Evolutionary conservation across 192 early-diverging fungal genomes (phyloP).

Genomic region (Rhizophagus prolifer): DNA sequence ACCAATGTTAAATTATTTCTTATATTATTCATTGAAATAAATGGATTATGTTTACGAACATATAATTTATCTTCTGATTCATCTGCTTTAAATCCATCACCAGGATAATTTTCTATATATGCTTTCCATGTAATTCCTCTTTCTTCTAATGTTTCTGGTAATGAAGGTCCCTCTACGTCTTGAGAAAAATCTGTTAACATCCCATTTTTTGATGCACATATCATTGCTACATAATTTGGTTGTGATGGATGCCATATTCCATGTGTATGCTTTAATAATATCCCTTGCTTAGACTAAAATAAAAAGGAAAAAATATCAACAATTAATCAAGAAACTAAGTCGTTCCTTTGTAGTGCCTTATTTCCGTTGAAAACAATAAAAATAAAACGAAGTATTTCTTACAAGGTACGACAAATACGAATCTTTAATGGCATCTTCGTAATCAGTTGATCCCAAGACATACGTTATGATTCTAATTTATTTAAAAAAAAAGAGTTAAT

Average conservation of each 20-base stretch:
- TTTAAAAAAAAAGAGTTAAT: not conserved
- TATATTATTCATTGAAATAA: conserved; percentile 60
- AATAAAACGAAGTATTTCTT: not conserved
- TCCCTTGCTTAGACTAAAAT: conserved; percentile 36
- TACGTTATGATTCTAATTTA: conserved; percentile 4
- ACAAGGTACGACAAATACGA: conserved; percentile 9
- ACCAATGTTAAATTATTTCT: conserved; percentile 54
- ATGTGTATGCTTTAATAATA: conserved; percentile 57
- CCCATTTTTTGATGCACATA: conserved; percentile 29
- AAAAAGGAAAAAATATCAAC: not conserved
- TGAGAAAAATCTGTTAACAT: conserved; percentile 19
- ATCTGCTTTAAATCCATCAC: conserved; percentile 28
- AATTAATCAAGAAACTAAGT: too few relatives aligned
- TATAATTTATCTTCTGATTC: conserved; percentile 39
- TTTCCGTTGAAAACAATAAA: not conserved
- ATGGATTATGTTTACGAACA: conserved; percentile 75
- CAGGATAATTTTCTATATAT: conserved; percentile 65
- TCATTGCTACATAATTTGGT: conserved; percentile 72
- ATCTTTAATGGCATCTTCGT: conserved; percentile 5
- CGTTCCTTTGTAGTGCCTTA: too few relatives aligned
- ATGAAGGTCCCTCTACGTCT: conserved; percentile 14
- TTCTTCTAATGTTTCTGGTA: conserved; percentile 57
- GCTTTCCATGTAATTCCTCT: conserved; percentile 59
- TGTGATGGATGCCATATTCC: conserved; percentile 63
- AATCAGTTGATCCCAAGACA: conserved; percentile 6